Evolutionary conservation across 2,329 filamentous ascomycete genomes (phyloP), one percentile per base, ranked within the genome.

Genomic region (Penicillium decumbens): DNA sequence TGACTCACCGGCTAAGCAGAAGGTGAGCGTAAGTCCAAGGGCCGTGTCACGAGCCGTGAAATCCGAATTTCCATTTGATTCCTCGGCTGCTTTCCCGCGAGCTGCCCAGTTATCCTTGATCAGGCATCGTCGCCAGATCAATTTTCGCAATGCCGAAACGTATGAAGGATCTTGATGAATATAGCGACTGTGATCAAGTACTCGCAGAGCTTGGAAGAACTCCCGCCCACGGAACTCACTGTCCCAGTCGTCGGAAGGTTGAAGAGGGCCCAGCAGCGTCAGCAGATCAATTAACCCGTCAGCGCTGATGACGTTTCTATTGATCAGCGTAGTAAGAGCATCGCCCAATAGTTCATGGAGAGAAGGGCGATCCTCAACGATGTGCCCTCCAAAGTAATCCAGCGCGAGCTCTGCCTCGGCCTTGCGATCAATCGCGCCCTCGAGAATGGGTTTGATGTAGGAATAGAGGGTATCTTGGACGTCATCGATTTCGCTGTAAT

Each of bases 41-140:
- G 84, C 77, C 3, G 89, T 95, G 49, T 78, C 72, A 28, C 75
- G 74, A 24, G 95, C 71, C 15, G 80, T 75, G 25, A 79, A 76
- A 45, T 83, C 75, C 25, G 89, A 80, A 54, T 87, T 79, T 3
- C 75, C 72, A 62, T 95, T 90, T 49, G 83, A 82, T 65, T 88
- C 86, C 51, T 85, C 77, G 41, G 85, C 82, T 0, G 87, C 92
- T 57, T 88, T 83, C 64, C 93, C 92, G 64, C 95, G 80, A 50
- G 75, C 77, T 24, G 80, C 75, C 93, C 93, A 98, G 65, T 96
- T 82, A 66, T 96, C 91, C 43, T 84, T 82, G 57, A 92, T 79
- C 62, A 87, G 87, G 53, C 89, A 85, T 46, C 93, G 83, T 64
- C 93, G 86, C 93, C 93, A 98, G 54, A 97, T 88, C 24, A 68